phyloP scores from a whole-genome alignment of 1,284 basidiomycete species.

The Albatrellus sp. region DNA sequence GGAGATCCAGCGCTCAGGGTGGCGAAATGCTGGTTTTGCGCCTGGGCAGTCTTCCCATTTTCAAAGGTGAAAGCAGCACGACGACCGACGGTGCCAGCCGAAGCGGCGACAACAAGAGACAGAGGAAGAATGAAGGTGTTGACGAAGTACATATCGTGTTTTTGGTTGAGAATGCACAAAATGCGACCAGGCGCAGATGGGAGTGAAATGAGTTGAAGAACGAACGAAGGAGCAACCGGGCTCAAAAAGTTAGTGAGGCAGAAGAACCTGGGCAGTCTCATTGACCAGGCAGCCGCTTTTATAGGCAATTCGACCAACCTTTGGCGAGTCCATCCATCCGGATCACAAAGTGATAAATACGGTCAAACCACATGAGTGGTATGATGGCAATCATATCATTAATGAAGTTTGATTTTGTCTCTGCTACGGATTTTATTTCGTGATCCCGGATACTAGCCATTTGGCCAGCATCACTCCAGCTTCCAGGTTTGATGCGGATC shows the following conservation, averaged over 20 bases:
- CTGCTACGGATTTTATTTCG: too few relatives aligned
- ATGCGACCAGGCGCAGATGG: slow-evolving; percentile 10
- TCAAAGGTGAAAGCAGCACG: slow-evolving; percentile 13
- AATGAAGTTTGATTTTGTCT: too few relatives aligned
- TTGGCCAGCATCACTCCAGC: too few relatives aligned
- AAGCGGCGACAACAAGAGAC: slow-evolving; percentile 11
- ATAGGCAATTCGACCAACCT: too few relatives aligned
- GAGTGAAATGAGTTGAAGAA: slow-evolving; percentile 8
- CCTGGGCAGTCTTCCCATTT: slow-evolving; percentile 43
- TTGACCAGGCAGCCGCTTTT: not conserved
- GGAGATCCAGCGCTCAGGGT: slow-evolving; percentile 26
- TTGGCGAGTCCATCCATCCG: too few relatives aligned
- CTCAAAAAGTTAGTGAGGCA: slow-evolving; percentile 2
- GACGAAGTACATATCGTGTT: slow-evolving; percentile 14
- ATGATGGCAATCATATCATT: too few relatives aligned
- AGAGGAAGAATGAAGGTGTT: slow-evolving; percentile 12
- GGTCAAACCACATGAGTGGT: too few relatives aligned
- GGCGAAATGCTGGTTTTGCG: slow-evolving; percentile 34
- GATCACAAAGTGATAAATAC: too few relatives aligned
- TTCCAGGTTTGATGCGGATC: too few relatives aligned
- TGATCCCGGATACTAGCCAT: too few relatives aligned
- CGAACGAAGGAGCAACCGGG: slow-evolving; percentile 7
- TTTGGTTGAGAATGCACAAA: slow-evolving; percentile 8
- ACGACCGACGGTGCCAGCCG: slow-evolving; percentile 12
- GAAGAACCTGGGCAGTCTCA: not conserved